Conservation (phyloP, 2,329 filamentous ascomycete species). For the Penicillium sumatraense region DNA sequence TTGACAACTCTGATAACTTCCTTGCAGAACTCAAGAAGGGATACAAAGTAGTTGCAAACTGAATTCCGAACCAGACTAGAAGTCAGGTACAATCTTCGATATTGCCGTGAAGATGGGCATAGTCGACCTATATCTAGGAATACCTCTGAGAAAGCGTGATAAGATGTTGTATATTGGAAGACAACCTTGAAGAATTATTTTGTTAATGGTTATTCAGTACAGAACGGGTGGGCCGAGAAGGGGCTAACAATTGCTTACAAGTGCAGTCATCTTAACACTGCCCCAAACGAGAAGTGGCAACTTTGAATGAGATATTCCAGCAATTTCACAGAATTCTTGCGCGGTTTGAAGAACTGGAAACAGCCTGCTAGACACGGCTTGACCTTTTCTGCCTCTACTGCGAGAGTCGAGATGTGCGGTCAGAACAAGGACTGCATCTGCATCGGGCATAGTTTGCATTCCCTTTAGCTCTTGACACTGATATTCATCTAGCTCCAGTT, state of each 20-base stretch:
- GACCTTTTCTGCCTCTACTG: not conserved
- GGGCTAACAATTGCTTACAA: too few species aligned
- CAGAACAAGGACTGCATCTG: not conserved
- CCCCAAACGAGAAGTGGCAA: conserved; percentile 2
- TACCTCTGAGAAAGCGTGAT: not conserved
- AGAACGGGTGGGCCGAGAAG: too few species aligned
- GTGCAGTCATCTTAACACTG: not conserved
- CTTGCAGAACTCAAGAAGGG: not conserved
- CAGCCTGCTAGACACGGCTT: not conserved
- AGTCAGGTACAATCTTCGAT: not conserved
- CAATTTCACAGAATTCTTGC: not conserved
- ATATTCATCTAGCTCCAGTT: not conserved
- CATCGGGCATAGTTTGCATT: not conserved
- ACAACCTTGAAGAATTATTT: not conserved
- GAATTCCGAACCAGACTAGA: not conserved
- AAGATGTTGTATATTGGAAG: not conserved
- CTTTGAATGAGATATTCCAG: not conserved
- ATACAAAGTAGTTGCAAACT: not conserved
- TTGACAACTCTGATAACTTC: too few species aligned
- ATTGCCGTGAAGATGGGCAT: not conserved
- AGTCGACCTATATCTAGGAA: not conserved
- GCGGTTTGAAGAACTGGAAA: not conserved
- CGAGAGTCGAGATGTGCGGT: not conserved
- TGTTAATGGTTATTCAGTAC: too few species aligned
- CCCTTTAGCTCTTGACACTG: not conserved